These are phyloP conservation scores for Ogataea nonfermentans DNA, from an alignment of 805 yeast species.

Conservation along the genomic window DNA sequence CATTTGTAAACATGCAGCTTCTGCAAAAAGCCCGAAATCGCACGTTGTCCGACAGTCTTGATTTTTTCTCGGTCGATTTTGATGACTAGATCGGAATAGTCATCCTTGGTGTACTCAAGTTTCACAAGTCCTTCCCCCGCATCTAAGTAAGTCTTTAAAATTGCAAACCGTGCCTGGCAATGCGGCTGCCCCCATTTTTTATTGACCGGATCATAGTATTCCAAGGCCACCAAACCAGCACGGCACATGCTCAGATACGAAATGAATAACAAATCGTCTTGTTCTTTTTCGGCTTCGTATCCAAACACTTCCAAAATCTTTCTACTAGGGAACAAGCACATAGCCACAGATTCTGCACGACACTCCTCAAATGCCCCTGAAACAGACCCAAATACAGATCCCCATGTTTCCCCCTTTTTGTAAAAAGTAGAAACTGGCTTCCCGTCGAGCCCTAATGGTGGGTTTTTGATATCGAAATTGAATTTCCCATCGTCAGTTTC, in stretches of 20 bases:
- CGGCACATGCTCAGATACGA: slow-evolving; percentile 82
- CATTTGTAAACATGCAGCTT: slow-evolving; percentile 79
- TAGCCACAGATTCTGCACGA: slow-evolving; percentile 87
- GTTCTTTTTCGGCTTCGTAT: slow-evolving; percentile 52
- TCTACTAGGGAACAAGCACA: slow-evolving; percentile 70
- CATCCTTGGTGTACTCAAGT: slow-evolving; percentile 47
- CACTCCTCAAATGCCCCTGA: slow-evolving; percentile 93
- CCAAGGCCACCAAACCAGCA: slow-evolving; percentile 81
- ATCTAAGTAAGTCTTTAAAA: slow-evolving; percentile 68
- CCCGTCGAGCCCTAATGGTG: slow-evolving; percentile 61
- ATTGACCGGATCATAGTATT: slow-evolving; percentile 81
- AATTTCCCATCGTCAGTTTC: slow-evolving; percentile 58
- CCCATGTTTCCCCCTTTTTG: slow-evolving; percentile 86
- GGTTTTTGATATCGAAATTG: slow-evolving; percentile 66
- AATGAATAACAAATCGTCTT: slow-evolving; percentile 60
- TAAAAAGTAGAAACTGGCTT: slow-evolving; percentile 67
- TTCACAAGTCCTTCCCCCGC: slow-evolving; percentile 60
- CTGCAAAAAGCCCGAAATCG: slow-evolving; percentile 67
- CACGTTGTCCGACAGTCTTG: slow-evolving; percentile 65
- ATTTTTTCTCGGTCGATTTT: slow-evolving; percentile 61
- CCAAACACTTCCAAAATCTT: slow-evolving; percentile 74
- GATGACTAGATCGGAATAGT: slow-evolving; percentile 58
- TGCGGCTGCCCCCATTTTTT: slow-evolving; percentile 93
- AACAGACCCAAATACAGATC: slow-evolving; percentile 73
- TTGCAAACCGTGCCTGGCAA: slow-evolving; percentile 89